Evolutionary conservation across 768 basidiomycete species (phyloP).

Genomic region (Mycena albidolilacea): DNA sequence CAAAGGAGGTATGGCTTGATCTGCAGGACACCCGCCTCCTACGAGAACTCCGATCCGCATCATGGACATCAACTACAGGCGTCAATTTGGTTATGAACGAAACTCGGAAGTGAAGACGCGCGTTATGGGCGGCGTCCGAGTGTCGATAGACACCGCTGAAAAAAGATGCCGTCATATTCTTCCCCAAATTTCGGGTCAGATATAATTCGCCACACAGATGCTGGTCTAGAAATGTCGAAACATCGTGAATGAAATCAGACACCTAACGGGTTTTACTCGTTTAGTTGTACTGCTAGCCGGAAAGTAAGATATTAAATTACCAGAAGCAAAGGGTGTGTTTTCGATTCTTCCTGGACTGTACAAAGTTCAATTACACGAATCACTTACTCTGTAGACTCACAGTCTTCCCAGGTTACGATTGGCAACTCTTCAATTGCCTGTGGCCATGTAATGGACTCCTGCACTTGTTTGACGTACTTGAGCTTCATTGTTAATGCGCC

Average conservation of each 20-base stretch:
- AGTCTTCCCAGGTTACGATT: constrained; percentile 86
- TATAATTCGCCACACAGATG: constrained; percentile 85
- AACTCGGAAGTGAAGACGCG: constrained; percentile 40
- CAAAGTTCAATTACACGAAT: neutral
- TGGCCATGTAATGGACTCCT: constrained; percentile 78
- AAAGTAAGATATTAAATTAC: constrained; percentile 31
- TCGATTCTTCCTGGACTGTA: constrained; percentile 77
- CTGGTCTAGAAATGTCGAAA: constrained; percentile 74
- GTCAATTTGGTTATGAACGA: neutral
- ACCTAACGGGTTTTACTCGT: constrained; percentile 46
- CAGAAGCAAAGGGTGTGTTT: constrained; percentile 75
- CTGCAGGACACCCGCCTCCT: constrained; percentile 48
- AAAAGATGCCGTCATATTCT: constrained; percentile 88
- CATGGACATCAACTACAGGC: constrained; percentile 57
- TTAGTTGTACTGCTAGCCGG: neutral
- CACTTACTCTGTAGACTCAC: constrained; percentile 47
- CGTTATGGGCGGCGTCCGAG: constrained; percentile 71
- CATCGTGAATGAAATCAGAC: constrained; percentile 91
- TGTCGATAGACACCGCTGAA: constrained; percentile 84
- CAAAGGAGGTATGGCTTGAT: constrained; percentile 30
- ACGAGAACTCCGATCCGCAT: constrained; percentile 64
- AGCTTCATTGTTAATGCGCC: constrained; percentile 88
- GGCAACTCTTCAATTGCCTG: constrained; percentile 71
- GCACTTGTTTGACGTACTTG: constrained; percentile 75
- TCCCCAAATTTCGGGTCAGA: constrained; percentile 75